Evolutionary conservation across 1,139 yeast genomes (phyloP).

Genomic region (Nadsonia commutata): DNA sequence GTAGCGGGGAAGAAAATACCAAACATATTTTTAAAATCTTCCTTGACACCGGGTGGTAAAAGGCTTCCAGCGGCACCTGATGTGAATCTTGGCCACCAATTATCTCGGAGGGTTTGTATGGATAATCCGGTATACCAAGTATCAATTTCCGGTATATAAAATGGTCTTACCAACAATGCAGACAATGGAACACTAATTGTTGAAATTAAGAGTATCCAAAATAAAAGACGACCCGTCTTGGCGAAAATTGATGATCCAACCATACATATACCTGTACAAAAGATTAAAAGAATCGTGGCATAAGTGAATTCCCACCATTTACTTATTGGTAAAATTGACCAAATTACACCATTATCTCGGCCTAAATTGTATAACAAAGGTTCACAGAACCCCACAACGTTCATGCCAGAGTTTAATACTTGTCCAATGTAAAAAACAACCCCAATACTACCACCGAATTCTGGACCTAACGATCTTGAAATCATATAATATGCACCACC

Average conservation of each 20-base stretch:
- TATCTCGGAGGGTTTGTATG: slow-evolving; percentile 47
- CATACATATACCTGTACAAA: slow-evolving; percentile 66
- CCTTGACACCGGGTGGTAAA: slow-evolving; percentile 33
- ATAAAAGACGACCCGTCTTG: slow-evolving; percentile 64
- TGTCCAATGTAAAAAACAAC: slow-evolving; percentile 67
- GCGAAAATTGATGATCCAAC: slow-evolving; percentile 78
- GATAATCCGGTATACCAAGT: slow-evolving; percentile 58
- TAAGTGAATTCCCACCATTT: slow-evolving; percentile 42
- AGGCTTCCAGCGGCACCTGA: slow-evolving; percentile 87
- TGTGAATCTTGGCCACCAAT: slow-evolving; percentile 67
- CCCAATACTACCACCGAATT: slow-evolving; percentile 77
- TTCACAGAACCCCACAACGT: slow-evolving; percentile 69
- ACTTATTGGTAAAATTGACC: slow-evolving; percentile 41
- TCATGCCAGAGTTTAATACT: slow-evolving; percentile 57
- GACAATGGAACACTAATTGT: slow-evolving; percentile 78
- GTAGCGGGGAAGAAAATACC: slow-evolving; percentile 97
- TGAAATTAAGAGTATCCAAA: slow-evolving; percentile 52
- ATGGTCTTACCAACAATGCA: slow-evolving; percentile 47
- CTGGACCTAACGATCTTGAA: slow-evolving; percentile 64
- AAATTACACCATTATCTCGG: slow-evolving; percentile 38
- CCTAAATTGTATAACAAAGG: slow-evolving; percentile 59
- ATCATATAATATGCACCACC: slow-evolving; percentile 83
- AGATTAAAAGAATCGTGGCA: slow-evolving; percentile 47
- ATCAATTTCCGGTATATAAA: slow-evolving; percentile 28
- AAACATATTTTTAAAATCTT: slow-evolving; percentile 70